Conservation (phyloP, 306 rosid species). For the Prinsepia uniflora region DNA sequence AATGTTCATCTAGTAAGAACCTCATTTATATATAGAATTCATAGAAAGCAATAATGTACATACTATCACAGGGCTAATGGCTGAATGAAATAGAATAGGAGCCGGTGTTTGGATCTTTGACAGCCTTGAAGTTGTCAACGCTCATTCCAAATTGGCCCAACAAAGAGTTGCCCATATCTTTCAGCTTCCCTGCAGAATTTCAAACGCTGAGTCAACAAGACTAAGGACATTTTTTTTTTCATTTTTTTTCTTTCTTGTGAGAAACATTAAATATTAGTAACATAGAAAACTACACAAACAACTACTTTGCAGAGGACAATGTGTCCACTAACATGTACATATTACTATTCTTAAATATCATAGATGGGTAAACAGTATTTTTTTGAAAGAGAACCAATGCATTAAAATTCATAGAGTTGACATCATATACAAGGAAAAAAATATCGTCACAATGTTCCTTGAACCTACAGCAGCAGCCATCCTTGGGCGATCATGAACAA, state of each 20-base stretch:
- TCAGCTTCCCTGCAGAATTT: slow-evolving; percentile 58
- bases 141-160: slow-evolving; percentile 96
- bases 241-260: background rate
- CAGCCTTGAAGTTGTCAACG: slow-evolving; percentile 78
- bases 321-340: too few relatives aligned
- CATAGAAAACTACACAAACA: background rate
- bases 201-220: background rate
- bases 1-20: background rate
- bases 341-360: too few relatives aligned
- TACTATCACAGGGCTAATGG: slow-evolving; percentile 28
- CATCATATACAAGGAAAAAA: background rate
- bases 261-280: background rate
- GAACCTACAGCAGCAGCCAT: background rate
- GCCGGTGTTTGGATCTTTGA: slow-evolving; percentile 88
- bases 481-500: background rate
- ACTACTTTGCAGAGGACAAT: background rate
- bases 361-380: background rate
- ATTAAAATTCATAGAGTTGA: background rate
- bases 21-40: background rate
- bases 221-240: background rate
- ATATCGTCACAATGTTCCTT: background rate
- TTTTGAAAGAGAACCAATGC: background rate
- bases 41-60: background rate
- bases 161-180: slow-evolving; percentile 87
- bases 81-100: slow-evolving; percentile 82